phyloP scores from a whole-genome alignment of 306 rosid species.

The Bauhinia variegata region DNA sequence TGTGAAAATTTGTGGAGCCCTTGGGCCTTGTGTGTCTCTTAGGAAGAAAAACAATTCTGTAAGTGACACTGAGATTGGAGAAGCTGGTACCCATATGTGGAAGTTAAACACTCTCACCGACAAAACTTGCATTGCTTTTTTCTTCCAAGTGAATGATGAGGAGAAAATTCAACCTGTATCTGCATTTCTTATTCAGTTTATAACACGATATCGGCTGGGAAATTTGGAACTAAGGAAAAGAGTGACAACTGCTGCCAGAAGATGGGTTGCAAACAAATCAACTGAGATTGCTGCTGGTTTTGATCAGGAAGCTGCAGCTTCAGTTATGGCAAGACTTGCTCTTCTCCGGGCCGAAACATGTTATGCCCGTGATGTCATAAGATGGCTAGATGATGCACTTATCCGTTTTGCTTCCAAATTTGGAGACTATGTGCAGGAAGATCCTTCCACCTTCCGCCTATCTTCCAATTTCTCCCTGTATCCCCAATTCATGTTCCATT shows the following conservation, averaged over 20 bases:
- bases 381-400: constrained; percentile 86
- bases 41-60: constrained; percentile 57
- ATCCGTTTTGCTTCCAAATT: constrained; percentile 74
- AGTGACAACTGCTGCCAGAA: constrained; percentile 91
- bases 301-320: constrained; percentile 93
- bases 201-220: constrained; percentile 75
- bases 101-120: constrained; percentile 68
- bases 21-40: constrained; percentile 89
- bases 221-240: constrained; percentile 63
- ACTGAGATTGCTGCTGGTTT: constrained; percentile 80
- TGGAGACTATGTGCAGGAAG: constrained; percentile 86
- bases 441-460: constrained; percentile 79
- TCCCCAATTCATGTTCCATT: constrained; percentile 90
- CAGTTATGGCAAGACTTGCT: constrained; percentile 87
- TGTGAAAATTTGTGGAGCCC: constrained; percentile 87
- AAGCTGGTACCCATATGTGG: constrained; percentile 82
- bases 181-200: constrained; percentile 80
- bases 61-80: constrained; percentile 65
- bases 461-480: constrained; percentile 82
- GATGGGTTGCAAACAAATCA: constrained; percentile 84
- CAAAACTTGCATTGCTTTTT: constrained; percentile 82
- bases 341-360: constrained; percentile 75
- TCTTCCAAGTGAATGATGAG: constrained; percentile 73
- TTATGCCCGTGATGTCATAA: constrained; percentile 77
- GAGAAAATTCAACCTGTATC: constrained; percentile 71